Percentiles rank a stretch among this genome's conserved stretches.
phyloP scores from a whole-genome alignment of 768 basidiomycete species.

The Suillus tomentosus region DNA sequence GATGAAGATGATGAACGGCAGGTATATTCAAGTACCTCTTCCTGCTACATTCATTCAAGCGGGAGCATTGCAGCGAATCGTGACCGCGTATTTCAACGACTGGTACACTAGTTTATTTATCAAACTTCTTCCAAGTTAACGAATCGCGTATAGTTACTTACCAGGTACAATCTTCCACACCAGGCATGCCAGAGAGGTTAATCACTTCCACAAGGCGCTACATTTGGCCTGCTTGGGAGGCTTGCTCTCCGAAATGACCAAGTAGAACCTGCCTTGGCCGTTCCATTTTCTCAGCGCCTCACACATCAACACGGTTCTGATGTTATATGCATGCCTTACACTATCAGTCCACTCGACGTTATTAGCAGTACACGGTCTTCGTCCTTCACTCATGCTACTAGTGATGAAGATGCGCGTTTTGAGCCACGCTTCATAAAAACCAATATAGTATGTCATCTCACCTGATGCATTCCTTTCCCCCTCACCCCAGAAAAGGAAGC shows the following conservation, averaged over 20 bases:
- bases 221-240: slow-evolving; percentile 47
- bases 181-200: slow-evolving; percentile 4
- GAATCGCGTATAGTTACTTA: slow-evolving; percentile 25
- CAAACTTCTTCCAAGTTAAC: slow-evolving; percentile 17
- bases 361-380: slow-evolving; percentile 39
- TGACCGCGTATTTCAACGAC: slow-evolving; percentile 40
- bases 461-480: slow-evolving; percentile 6
- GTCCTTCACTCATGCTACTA: slow-evolving; percentile 36
- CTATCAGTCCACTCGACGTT: slow-evolving; percentile 52
- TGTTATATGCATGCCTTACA: slow-evolving; percentile 59
- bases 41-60: background rate
- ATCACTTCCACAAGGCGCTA: slow-evolving; percentile 38
- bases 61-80: slow-evolving; percentile 8
- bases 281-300: slow-evolving; percentile 52
- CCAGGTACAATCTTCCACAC: slow-evolving; percentile 26
- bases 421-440: slow-evolving; percentile 45
- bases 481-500: slow-evolving; percentile 43
- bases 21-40: background rate
- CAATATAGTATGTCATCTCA: slow-evolving; percentile 42
- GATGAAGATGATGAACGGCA: background rate
- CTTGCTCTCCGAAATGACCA: slow-evolving; percentile 39
- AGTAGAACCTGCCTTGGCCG: slow-evolving; percentile 27
- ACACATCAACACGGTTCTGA: slow-evolving; percentile 49
- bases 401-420: slow-evolving; percentile 43
- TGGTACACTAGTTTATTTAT: slow-evolving; percentile 42